A percentile compares a stretch with the other conserved stretches of the same genome.
These are phyloP conservation scores for Penicillium steckii DNA, from an alignment of 495 filamentous ascomycete genomes.

Conservation along the genomic window DNA sequence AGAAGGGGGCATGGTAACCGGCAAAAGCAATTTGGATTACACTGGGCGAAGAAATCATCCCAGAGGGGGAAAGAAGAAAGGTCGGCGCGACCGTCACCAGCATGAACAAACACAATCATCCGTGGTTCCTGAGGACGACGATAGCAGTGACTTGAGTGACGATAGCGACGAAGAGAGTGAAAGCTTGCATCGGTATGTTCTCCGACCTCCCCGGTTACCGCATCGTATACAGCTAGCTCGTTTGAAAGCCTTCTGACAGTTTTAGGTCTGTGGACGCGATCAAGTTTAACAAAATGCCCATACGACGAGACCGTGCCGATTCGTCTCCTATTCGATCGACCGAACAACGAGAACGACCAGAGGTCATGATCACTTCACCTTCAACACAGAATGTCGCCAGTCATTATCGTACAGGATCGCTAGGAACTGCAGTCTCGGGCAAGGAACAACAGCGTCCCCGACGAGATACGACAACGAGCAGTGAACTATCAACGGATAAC, in stretches of 20 bases:
- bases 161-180: conserved; percentile 92
- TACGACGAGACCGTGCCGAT: conserved; percentile 73
- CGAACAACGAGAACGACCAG: conserved; percentile 48
- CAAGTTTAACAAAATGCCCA: conserved; percentile 91
- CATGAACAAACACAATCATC: conserved; percentile 53
- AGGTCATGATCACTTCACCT: conserved; percentile 56
- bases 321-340: conserved; percentile 77
- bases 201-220: background rate
- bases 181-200: conserved; percentile 35
- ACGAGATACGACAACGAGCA: conserved; percentile 86
- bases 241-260: background rate
- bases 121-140: conserved; percentile 88
- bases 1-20: conserved; percentile 78
- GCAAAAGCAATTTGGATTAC: conserved; percentile 70
- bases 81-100: conserved; percentile 38
- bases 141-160: conserved; percentile 94
- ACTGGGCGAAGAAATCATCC: conserved; percentile 61
- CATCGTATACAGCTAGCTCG: background rate
- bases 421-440: conserved; percentile 66
- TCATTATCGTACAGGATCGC: conserved; percentile 65
- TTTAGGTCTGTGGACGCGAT: conserved; percentile 72
- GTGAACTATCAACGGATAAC: conserved; percentile 89
- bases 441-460: conserved; percentile 72
- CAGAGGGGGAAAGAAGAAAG: conserved; percentile 47
- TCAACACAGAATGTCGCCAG: conserved; percentile 47